Base-by-base conservation (phyloP, 441 rosid species). In the Croton laevigatus region DNA sequence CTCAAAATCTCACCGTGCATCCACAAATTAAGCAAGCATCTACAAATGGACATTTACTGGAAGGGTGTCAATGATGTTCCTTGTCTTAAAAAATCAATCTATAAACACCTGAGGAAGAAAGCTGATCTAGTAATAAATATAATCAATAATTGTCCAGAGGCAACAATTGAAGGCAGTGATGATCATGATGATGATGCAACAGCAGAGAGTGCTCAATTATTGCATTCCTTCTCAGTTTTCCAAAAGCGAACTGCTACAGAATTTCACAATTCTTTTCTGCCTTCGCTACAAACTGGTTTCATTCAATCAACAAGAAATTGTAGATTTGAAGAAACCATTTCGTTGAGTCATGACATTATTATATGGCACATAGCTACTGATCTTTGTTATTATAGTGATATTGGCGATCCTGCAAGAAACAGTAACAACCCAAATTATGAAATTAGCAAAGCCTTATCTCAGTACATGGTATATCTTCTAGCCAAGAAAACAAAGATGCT, bases 391-490 rank as follows among this genome's bases (percentile, higher is more conserved):
- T 8, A 59, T 44, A 14, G 22, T 20, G 75, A 72, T 68, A n/a
- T 9, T n/a, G 40, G 58, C 14, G 5, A 14, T 37, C 53, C 51
- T 6, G 68, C n/a, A 14, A 55, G 8, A 14, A 4, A 54, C 13
- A 20, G 40, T 40, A 22, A 40, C 8, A 67, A 54, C 71, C 62
- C 52, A 20, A 11, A 19, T 11, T 52, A 49, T 22, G 38, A 66
- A 52, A 61, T 53, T 13, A 70, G 81, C 74, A 54, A 53, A 54
- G 34, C 17, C 2, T 45, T 85, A n/a, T 76, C 86, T 0, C 45
- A 62, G 7, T 81, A 83, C 52, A 76, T 85, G 81, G 0, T 74
- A 34, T 78, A 76, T 76, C 82, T 85, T 5, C 59, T 78, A 7
- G 76, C 73, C 60, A 48, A 66, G 62, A 61, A 70, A 12, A 81